Percentiles rank a stretch among this genome's conserved stretches.
phyloP scores from a whole-genome alignment of 768 basidiomycete genomes.

The Suillus ampliporus region DNA sequence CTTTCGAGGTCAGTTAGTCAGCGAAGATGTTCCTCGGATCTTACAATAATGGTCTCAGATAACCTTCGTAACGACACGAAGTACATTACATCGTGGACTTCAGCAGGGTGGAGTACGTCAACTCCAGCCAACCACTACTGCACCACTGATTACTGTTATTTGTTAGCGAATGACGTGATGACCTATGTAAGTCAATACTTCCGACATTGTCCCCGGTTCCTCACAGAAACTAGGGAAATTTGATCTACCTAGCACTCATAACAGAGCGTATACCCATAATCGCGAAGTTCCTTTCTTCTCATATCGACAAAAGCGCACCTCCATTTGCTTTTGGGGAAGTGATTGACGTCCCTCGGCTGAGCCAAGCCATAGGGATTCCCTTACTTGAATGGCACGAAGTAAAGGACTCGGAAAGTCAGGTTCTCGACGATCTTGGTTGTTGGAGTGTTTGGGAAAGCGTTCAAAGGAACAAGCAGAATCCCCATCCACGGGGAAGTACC shows the following conservation, averaged over 20 bases:
- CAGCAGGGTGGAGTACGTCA: conserved; percentile 75
- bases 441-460: conserved; percentile 28
- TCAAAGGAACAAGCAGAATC: conserved; percentile 16
- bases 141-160: conserved; percentile 6
- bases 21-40: neutral
- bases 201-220: conserved; percentile 2
- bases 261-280: conserved; percentile 65
- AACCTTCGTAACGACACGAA: conserved; percentile 63
- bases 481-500: conserved; percentile 19
- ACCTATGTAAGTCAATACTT: conserved; percentile 55
- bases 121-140: neutral
- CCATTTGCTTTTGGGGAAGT: conserved; percentile 62
- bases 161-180: conserved; percentile 77
- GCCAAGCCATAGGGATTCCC: conserved; percentile 47
- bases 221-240: conserved; percentile 53
- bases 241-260: conserved; percentile 63
- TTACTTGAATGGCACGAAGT: conserved; percentile 70
- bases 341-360: conserved; percentile 62
- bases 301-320: conserved; percentile 54
- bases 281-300: conserved; percentile 62
- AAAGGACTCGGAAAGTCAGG: conserved; percentile 50
- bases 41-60: conserved; percentile 43
- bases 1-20: conserved; percentile 54
- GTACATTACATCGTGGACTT: conserved; percentile 76
- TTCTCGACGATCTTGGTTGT: conserved; percentile 35